Evolutionary conservation across 306 rosid genomes (phyloP).

Genomic region (Aeschynomene evenia): DNA sequence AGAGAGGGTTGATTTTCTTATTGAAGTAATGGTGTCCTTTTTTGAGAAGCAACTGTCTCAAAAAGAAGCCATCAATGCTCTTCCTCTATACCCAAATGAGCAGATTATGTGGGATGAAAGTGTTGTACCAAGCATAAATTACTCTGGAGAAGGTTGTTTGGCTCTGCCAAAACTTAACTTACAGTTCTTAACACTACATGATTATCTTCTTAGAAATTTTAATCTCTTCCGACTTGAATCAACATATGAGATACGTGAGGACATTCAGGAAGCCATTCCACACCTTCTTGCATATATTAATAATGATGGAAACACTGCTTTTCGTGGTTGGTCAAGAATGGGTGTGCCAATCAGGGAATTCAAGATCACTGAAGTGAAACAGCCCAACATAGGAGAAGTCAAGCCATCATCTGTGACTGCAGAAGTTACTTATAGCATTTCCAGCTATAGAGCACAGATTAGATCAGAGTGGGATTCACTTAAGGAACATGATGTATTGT

Average conservation of each 20-base stretch:
- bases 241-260: slow-evolving; percentile 98
- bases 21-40: slow-evolving; percentile 91
- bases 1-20: slow-evolving; percentile 84
- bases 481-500: slow-evolving; percentile 93
- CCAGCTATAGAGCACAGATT: slow-evolving; percentile 85
- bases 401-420: slow-evolving; percentile 95
- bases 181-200: slow-evolving; percentile 96
- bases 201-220: slow-evolving; percentile 90
- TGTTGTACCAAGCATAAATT: slow-evolving; percentile 95
- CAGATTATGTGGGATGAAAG: slow-evolving; percentile 99
- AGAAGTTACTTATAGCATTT: slow-evolving; percentile 75
- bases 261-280: slow-evolving; percentile 93
- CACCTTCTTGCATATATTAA: slow-evolving; percentile 92
- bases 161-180: slow-evolving; percentile 97
- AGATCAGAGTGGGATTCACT: slow-evolving; percentile 98
- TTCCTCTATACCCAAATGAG: slow-evolving; percentile 96
- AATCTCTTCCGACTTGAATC: slow-evolving; percentile 97
- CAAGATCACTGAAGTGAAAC: slow-evolving; percentile 78
- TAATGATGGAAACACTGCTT: slow-evolving; percentile 83
- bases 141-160: slow-evolving; percentile 97
- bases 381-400: slow-evolving; percentile 98
- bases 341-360: slow-evolving; percentile 88
- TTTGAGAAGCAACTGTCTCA: slow-evolving; percentile 96
- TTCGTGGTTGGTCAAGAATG: slow-evolving; percentile 99
- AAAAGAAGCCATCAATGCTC: slow-evolving; percentile 96